These are phyloP conservation scores for Alternaria incomplexa DNA, from an alignment of 2,329 filamentous ascomycete genomes.

Conservation along the genomic window DNA sequence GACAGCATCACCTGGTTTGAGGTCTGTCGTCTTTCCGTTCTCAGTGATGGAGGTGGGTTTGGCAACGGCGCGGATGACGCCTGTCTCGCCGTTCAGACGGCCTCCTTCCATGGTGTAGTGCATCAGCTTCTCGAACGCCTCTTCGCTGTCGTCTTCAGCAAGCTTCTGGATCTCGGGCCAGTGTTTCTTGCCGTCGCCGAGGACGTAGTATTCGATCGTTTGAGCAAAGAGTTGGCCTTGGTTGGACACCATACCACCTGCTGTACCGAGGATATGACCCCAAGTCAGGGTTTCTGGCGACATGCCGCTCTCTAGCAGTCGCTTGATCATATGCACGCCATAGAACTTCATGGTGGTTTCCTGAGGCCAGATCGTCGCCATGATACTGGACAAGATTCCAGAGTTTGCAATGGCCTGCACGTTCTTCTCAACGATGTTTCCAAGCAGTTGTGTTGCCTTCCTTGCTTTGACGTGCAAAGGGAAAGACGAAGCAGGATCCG, in stretches of 20 bases:
- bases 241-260: constrained; percentile 60
- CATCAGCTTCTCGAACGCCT: constrained; percentile 56
- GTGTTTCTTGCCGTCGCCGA: constrained; percentile 55
- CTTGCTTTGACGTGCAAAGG: constrained; percentile 57
- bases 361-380: constrained; percentile 49
- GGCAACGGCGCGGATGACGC: constrained; percentile 47
- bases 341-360: constrained; percentile 57
- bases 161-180: constrained; percentile 57
- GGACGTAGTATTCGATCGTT: constrained; percentile 63
- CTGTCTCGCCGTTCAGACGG: constrained; percentile 53
- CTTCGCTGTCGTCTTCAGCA: constrained; percentile 49
- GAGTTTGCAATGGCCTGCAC: constrained; percentile 54
- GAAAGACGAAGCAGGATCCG: constrained; percentile 60
- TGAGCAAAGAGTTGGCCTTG: constrained; percentile 65
- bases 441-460: constrained; percentile 56
- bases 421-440: constrained; percentile 57
- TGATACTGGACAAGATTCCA: constrained; percentile 51
- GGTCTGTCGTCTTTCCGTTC: constrained; percentile 31
- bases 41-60: constrained; percentile 44
- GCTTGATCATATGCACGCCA: constrained; percentile 62
- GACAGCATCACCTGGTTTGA: constrained; percentile 49
- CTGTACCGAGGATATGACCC: constrained; percentile 64
- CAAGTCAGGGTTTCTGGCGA: constrained; percentile 60
- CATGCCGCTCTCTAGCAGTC: constrained; percentile 56
- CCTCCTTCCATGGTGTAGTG: constrained; percentile 58